Evolutionary conservation across 2,329 filamentous ascomycete species (phyloP), one percentile per base, ranked within the genome.

Genomic region (Diplodia seriata): DNA sequence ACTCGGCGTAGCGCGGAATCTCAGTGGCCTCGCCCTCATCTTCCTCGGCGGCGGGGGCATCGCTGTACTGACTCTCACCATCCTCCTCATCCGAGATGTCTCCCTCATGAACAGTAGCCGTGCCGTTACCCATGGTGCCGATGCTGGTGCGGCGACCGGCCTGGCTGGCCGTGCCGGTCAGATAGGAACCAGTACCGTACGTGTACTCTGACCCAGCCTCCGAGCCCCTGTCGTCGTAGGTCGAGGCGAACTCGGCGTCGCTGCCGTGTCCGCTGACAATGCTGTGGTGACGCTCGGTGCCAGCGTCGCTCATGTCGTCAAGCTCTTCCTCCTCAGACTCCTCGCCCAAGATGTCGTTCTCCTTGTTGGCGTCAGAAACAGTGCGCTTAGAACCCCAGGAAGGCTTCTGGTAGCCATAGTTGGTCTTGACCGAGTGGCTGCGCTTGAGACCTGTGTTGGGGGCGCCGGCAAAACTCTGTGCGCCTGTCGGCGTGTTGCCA

Each of bases 401-500:
- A 2, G 77, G 78, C 2, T 72, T 71, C 68, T 79, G 80, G 56
- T 77, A 76, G 15, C 73, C 67, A 50, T 76, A 74, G 61, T 74
- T 75, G 1, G 75, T 79, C 71, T 79, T 79, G 51, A 81, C 79
- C 14, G 77, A 79, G 55, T 81, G 79, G 66, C 76, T 78, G 40
- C 79, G 78, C 73, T 80, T 80, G 71, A 97, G 84, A 56, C 87
- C 88, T 50, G 75, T 79, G 73, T 69, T 78, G 71, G 69, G 80
- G 74, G 55, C 71, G 64, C 67, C 73, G 23, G 8, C 70, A 68
- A 51, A 74, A 69, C 7, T 70, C 23, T 74, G 71, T 7, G 75
- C 76, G 43, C 80, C 79, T 51, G 79, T 81, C 6, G 88, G 83
- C 40, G 87, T 83, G 74, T 95, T 94, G 76, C 90, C 89, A 66